Evolutionary conservation across 2,329 filamentous ascomycete genomes (phyloP), one percentile per base, ranked within the genome.

Genomic region (Blastomyces gilchristii): DNA sequence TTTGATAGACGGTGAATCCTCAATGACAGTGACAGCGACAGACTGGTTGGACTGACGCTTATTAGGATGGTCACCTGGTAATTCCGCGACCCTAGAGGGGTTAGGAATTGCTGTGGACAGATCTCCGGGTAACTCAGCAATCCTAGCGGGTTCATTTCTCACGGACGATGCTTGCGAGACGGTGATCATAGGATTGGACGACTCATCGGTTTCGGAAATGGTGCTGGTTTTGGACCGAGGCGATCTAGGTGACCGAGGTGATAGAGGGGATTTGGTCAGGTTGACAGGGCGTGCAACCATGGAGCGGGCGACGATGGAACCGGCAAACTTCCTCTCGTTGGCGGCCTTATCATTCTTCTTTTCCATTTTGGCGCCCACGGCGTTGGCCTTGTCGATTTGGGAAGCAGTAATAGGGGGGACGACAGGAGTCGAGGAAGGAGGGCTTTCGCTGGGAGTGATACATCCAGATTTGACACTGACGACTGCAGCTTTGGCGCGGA

Each of bases 401-500:
- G 76, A 72, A 14, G 72, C 67, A 69, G 91, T 86, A 69, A 94
- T 86, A 63, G 80, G 79, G 7, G 89, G 89, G 6, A 93, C 87
- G 0, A 90, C 89, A 2, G 90, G 90, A 22, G 88, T 81, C 14
- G 78, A 72, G 2, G 0, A 39, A n/a, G 68, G 65, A 14, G 74
- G 74, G 31, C 77, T 74, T 59, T 79, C 82, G 39, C 74, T 79
- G 41, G 82, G 80, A 61, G 76, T 81, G 69, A 79, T 85, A 63
- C 80, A 81, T 25, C 82, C 83, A 63, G 89, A 88, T 75, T 91
- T 94, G 67, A 99, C 91, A 70, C 90, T 96, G 73, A 99, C 91
- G 72, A 97, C 87, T 45, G 91, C 92, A 11, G 94, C 91, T 76
- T 94, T 95, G 67, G 89, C 89, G 65, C 91, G 86, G 72, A 93